Percentiles rank a stretch among this genome's conserved stretches.
phyloP scores from a whole-genome alignment of 2,329 filamentous ascomycete genomes.

The Botryotinia globosa region DNA sequence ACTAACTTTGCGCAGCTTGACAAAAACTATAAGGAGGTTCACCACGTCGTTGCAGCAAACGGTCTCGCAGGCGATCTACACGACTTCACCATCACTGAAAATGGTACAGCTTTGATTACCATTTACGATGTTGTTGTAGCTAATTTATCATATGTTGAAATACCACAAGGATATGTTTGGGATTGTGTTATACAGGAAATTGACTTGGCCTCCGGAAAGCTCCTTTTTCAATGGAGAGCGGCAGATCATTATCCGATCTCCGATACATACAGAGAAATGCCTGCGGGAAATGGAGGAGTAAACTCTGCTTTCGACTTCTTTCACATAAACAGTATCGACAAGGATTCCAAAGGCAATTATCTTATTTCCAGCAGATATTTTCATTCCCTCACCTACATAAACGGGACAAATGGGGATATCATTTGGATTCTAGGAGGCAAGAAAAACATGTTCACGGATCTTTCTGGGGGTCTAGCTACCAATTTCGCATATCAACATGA shows the following conservation, averaged over 20 bases:
- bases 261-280: constrained; percentile 32
- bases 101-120: constrained; percentile 52
- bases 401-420: constrained; percentile 45
- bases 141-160: constrained; percentile 48
- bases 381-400: constrained; percentile 48
- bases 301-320: constrained; percentile 44
- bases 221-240: constrained; percentile 59
- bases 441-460: constrained; percentile 44
- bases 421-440: constrained; percentile 49
- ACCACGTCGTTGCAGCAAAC: constrained; percentile 40
- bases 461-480: constrained; percentile 40
- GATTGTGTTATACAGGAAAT: constrained; percentile 52
- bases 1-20: constrained; percentile 29
- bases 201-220: constrained; percentile 46
- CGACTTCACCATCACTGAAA: constrained; percentile 54
- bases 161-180: constrained; percentile 50
- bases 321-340: constrained; percentile 42
- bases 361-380: constrained; percentile 48
- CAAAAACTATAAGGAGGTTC: constrained; percentile 38
- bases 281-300: constrained; percentile 41
- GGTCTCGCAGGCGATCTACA: constrained; percentile 38
- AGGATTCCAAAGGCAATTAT: constrained; percentile 44
- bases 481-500: constrained; percentile 52
- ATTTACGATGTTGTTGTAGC: constrained; percentile 51
- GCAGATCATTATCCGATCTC: constrained; percentile 47